Evolutionary conservation across 148 eudicot genomes (phyloP).

Genomic region (Vaccinium macrocarpon): DNA sequence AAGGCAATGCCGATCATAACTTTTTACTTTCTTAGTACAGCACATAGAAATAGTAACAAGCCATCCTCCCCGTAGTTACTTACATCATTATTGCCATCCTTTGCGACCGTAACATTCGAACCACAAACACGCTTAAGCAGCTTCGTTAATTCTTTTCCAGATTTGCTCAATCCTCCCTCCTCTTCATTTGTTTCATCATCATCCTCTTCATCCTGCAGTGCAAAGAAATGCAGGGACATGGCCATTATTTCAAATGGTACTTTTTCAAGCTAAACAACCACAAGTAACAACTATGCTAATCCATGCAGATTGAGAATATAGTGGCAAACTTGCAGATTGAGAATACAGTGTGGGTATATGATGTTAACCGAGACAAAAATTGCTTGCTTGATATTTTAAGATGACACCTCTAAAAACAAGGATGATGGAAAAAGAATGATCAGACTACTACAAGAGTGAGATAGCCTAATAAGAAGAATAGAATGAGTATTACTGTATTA

Average conservation of each 20-base stretch:
- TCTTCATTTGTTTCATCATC: constrained; percentile 64
- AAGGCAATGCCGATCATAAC: not conserved
- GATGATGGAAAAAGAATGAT: not conserved
- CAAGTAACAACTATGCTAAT: not conserved
- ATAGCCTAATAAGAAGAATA: not conserved
- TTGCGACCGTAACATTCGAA: constrained; percentile 70
- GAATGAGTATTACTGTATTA: not conserved
- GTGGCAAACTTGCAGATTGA: not conserved
- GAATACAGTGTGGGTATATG: not conserved
- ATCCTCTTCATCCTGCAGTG: constrained; percentile 69
- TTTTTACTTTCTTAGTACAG: not conserved
- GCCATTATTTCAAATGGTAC: not conserved
- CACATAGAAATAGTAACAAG: not conserved
- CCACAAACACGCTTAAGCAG: constrained; percentile 72
- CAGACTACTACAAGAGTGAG: not conserved
- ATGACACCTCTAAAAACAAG: not conserved
- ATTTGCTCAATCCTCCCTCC: constrained; percentile 88
- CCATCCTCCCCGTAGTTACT: constrained; percentile 21
- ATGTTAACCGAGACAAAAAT: not conserved
- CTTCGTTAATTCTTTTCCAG: constrained; percentile 94
- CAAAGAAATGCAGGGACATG: not conserved
- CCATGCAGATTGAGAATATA: not conserved
- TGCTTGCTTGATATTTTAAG: not conserved
- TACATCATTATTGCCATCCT: constrained; percentile 83
- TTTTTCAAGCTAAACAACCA: not conserved